Base-by-base conservation (phyloP, 1,139 yeast genomes). In the Suhomyces bolitotheri region DNA sequence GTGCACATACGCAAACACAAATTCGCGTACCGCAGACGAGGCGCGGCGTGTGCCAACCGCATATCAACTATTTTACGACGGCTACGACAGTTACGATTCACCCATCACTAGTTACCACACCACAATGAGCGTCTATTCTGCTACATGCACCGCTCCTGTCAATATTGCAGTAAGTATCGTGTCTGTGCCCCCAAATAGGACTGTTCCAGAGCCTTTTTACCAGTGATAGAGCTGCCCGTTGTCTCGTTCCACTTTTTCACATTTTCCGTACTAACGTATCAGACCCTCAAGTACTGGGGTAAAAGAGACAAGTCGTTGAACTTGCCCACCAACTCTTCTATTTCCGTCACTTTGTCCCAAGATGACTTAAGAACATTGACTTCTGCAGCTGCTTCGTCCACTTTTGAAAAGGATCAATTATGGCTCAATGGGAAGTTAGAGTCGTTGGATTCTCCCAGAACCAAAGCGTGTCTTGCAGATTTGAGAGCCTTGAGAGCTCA, bases 201-300 rank as follows among this genome's bases (percentile, higher is more conserved):
- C n/a, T n/a, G n/a, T n/a, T n/a, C 9, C 21, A 7, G 21, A 19
- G 8, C 21, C 21, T 7, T 19, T n/a, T n/a, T n/a, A n/a, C n/a
- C n/a, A n/a, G n/a, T n/a, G n/a, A n/a, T n/a, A n/a, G n/a, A n/a
- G n/a, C n/a, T n/a, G n/a, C n/a, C n/a, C n/a, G n/a, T n/a, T n/a
- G n/a, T n/a, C n/a, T n/a, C n/a, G n/a, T n/a, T n/a, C n/a, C n/a
- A n/a, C n/a, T n/a, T n/a, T n/a, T n/a, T n/a, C n/a, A n/a, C n/a
- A n/a, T n/a, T n/a, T n/a, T n/a, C n/a, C n/a, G n/a, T n/a, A n/a
- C n/a, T n/a, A n/a, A n/a, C n/a, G n/a, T n/a, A 11, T 29, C 42
- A 80, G 85, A 90, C 97, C 30, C 74, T 92, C 49, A 92, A 92
- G 65, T 94, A 92, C 67, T 92, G 99, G 99, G 98, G 99, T 33